Conservation (phyloP, 345 rosid species). For the Litchi chinensis region DNA sequence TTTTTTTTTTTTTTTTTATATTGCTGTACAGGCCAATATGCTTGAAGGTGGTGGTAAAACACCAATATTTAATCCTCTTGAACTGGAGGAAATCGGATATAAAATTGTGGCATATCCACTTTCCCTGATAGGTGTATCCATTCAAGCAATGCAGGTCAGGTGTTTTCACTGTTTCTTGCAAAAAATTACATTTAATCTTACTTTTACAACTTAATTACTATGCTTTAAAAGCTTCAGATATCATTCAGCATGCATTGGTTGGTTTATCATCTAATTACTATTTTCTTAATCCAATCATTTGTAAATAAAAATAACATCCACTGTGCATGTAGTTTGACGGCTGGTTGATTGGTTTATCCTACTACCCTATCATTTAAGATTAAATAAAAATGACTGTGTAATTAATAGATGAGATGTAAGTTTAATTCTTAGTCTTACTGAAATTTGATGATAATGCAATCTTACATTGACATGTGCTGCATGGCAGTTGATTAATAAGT, state of each 20-base stretch:
- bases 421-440: neutral
- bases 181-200: neutral
- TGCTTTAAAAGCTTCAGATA: neutral
- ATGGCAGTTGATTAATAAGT: neutral
- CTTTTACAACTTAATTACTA: neutral
- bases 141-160: conserved; percentile 90
- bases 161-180: conserved; percentile 3
- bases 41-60: conserved; percentile 93
- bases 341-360: neutral
- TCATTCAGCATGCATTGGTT: neutral
- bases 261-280: neutral
- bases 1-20: neutral
- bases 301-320: neutral
- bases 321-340: neutral
- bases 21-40: conserved; percentile 63
- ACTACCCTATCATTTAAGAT: neutral
- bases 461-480: neutral
- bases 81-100: conserved; percentile 83
- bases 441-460: neutral
- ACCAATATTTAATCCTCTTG: conserved; percentile 71
- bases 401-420: conserved; percentile 2
- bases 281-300: neutral
- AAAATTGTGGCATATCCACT: conserved; percentile 85
- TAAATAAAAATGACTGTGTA: neutral
- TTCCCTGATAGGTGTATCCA: conserved; percentile 85